These are phyloP conservation scores for Phytophthora sansomeana DNA, from an alignment of 352 stramenopile genomes.

Conservation along the genomic window DNA sequence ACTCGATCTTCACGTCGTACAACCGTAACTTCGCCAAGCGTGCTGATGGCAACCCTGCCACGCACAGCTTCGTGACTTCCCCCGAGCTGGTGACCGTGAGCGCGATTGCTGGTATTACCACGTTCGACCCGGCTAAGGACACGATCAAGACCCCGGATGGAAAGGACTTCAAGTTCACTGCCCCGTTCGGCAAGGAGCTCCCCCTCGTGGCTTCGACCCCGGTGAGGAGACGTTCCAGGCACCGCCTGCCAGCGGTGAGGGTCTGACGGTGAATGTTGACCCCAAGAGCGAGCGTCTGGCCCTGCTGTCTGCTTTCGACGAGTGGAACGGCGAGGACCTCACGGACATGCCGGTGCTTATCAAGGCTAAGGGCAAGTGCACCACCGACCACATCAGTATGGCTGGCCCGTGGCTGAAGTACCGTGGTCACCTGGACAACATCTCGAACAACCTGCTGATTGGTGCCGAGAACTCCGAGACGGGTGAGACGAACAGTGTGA, in stretches of 20 bases:
- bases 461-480: constrained; percentile 94
- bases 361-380: constrained; percentile 97
- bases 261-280: constrained; percentile 85
- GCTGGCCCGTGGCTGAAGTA: constrained; percentile 95
- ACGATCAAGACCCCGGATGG: constrained; percentile 87
- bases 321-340: constrained; percentile 92
- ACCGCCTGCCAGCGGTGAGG: constrained; percentile 63
- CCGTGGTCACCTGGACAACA: constrained; percentile 95
- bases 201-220: constrained; percentile 90
- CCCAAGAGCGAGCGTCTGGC: constrained; percentile 88
- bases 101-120: constrained; percentile 89
- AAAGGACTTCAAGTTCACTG: constrained; percentile 92
- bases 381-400: constrained; percentile 96
- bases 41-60: constrained; percentile 94
- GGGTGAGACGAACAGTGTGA: constrained; percentile 92
- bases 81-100: constrained; percentile 93
- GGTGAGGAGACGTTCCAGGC: constrained; percentile 95
- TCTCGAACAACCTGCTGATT: constrained; percentile 96
- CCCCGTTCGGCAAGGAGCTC: constrained; percentile 92
- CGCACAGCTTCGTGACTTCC: constrained; percentile 94
- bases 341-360: constrained; percentile 91
- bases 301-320: constrained; percentile 89
- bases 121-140: constrained; percentile 93
- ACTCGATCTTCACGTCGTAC: constrained; percentile 96
- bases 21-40: constrained; percentile 96